A percentile compares a stretch with the other conserved stretches of the same genome.
Conservation (phyloP, 306 rosid species). For the Rosa chinensis region DNA sequence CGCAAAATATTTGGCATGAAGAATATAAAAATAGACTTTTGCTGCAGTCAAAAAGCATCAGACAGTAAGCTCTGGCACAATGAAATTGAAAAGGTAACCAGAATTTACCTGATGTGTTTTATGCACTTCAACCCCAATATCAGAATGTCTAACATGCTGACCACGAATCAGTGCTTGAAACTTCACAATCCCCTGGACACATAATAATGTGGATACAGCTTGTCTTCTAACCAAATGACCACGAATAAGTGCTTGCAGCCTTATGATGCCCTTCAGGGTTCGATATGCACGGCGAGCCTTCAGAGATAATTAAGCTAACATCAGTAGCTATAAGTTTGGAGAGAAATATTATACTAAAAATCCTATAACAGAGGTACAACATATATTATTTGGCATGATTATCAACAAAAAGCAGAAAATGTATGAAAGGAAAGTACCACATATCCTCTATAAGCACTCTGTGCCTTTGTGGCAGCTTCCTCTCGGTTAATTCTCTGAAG, state of each 20-base stretch:
- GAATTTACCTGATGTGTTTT: neutral
- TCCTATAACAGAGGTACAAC: neutral
- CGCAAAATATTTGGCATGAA: neutral
- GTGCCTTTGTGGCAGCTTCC: slow-evolving; percentile 60
- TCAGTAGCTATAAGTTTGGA: slow-evolving; percentile 6
- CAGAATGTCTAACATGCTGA: slow-evolving; percentile 28
- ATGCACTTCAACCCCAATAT: slow-evolving; percentile 9
- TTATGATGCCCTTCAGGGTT: slow-evolving; percentile 29
- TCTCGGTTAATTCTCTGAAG: slow-evolving; percentile 39
- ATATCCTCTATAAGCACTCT: slow-evolving; percentile 73
- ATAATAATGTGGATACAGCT: slow-evolving; percentile 34
- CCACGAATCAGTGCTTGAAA: slow-evolving; percentile 35
- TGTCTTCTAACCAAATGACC: slow-evolving; percentile 45
- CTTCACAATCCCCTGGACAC: slow-evolving; percentile 37
- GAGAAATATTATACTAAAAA: neutral
- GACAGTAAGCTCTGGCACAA: neutral
- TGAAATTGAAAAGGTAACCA: neutral
- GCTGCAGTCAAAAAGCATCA: neutral
- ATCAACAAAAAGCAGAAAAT: neutral
- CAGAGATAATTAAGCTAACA: neutral
- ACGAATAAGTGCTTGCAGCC: slow-evolving; percentile 38
- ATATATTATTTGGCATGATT: neutral
- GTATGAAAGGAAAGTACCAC: slow-evolving; percentile 39
- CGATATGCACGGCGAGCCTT: slow-evolving; percentile 40
- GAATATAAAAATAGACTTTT: neutral